phyloP scores from a whole-genome alignment of 805 yeast species.

The Debaryomyces prosopidis region DNA sequence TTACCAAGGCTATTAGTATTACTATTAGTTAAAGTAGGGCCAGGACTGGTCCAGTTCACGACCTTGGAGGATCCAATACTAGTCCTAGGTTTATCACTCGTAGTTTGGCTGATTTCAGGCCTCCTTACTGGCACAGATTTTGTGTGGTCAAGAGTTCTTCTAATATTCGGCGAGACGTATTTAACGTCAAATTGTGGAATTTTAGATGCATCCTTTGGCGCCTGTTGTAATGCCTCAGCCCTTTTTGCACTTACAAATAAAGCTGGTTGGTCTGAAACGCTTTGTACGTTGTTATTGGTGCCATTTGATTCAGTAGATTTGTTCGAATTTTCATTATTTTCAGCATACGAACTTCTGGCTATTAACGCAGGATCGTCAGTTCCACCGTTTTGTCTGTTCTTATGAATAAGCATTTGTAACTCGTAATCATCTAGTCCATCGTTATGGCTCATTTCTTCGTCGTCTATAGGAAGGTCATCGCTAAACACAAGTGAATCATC shows the following conservation, averaged over 20 bases:
- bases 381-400: slow-evolving; percentile 11
- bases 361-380: slow-evolving; percentile 1
- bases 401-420: slow-evolving; percentile 19
- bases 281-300: background rate
- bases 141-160: slow-evolving; percentile 61
- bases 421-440: slow-evolving; percentile 26
- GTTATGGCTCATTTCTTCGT: slow-evolving; percentile 9
- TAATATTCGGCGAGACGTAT: slow-evolving; percentile 52
- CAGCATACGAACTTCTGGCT: background rate
- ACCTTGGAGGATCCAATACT: slow-evolving; percentile 1
- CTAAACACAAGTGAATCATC: slow-evolving; percentile 44
- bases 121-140: slow-evolving; percentile 65
- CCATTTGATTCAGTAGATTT: background rate
- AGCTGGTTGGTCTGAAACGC: slow-evolving; percentile 5
- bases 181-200: slow-evolving; percentile 56
- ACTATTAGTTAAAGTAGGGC: background rate
- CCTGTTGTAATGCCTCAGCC: slow-evolving; percentile 55
- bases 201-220: slow-evolving; percentile 42
- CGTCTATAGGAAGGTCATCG: slow-evolving; percentile 29
- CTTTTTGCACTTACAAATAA: slow-evolving; percentile 65
- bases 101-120: slow-evolving; percentile 11
- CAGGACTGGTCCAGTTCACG: background rate
- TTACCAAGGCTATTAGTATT: slow-evolving; percentile 18
- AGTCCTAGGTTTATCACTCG: background rate
- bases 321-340: background rate